A percentile compares a stretch with the other conserved stretches of the same genome.
phyloP scores from a whole-genome alignment of 1,139 yeast species.

The Taphrina betulina region DNA sequence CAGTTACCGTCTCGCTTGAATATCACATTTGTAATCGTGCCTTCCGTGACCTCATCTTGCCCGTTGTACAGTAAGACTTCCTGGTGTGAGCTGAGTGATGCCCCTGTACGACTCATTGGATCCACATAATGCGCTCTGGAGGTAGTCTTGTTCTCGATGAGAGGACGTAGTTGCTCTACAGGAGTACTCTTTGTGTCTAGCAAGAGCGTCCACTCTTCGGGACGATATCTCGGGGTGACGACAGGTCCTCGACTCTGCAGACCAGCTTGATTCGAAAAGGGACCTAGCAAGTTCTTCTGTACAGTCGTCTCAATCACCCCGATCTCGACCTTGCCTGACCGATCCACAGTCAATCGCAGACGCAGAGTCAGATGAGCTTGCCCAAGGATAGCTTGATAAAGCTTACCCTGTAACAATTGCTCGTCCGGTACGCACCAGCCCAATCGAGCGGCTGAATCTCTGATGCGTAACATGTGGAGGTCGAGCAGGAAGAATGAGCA shows the following conservation, averaged over 20 bases:
- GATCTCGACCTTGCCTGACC: background rate
- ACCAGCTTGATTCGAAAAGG: background rate
- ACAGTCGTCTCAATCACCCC: conserved; percentile 1
- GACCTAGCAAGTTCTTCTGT: conserved; percentile 15
- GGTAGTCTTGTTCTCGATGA: conserved; percentile 88
- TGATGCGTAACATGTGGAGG: conserved; percentile 17
- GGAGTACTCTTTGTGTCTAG: conserved; percentile 57
- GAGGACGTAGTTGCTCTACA: conserved; percentile 55
- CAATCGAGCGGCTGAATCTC: background rate
- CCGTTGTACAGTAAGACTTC: conserved; percentile 74
- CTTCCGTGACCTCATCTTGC: conserved; percentile 68
- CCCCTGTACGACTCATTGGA: conserved; percentile 55
- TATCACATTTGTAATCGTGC: conserved; percentile 81
- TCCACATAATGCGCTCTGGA: conserved; percentile 60
- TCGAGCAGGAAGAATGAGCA: conserved; percentile 20
- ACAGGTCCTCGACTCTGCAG: background rate
- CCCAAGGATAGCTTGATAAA: conserved; percentile 10
- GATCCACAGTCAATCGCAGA: conserved; percentile 3
- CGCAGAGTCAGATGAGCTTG: conserved; percentile 23
- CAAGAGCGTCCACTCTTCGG: conserved; percentile 48
- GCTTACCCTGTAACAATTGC: conserved; percentile 2
- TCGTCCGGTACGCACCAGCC: conserved; percentile 20
- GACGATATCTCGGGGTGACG: background rate
- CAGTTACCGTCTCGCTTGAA: conserved; percentile 57
- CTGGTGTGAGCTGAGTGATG: conserved; percentile 49